Conservation (phyloP, 1,284 basidiomycete genomes). For the Cutaneotrichosporon arboriforme region DNA sequence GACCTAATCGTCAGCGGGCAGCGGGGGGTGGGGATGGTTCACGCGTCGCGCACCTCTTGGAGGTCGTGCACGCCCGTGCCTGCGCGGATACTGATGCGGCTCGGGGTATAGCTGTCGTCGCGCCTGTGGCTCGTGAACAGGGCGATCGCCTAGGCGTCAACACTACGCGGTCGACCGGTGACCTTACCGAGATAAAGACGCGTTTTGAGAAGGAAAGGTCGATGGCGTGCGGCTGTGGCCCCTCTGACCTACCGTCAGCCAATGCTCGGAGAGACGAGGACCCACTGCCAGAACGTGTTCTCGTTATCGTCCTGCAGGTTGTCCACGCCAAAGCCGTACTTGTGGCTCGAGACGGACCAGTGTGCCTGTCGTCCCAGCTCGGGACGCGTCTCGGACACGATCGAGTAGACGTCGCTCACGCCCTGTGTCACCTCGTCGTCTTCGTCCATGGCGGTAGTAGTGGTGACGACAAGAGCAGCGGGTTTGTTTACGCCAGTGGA, state of each 20-base stretch:
- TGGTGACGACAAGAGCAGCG: background rate
- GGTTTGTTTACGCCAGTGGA: background rate
- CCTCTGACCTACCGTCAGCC: conserved; percentile 69
- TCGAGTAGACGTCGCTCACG: background rate
- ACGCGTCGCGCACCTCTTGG: conserved; percentile 59
- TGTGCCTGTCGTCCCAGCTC: conserved; percentile 60
- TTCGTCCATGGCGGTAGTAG: conserved; percentile 4
- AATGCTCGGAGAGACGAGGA: conserved; percentile 17
- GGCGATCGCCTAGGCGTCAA: conserved; percentile 70
- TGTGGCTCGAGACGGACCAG: conserved; percentile 96
- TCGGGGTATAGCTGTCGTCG: conserved; percentile 97
- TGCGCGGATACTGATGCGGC: conserved; percentile 79
- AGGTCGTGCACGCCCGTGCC: conserved; percentile 89
- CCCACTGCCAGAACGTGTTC: conserved; percentile 97
- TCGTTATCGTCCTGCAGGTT: conserved; percentile 83
- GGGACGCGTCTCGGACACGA: conserved; percentile 11
- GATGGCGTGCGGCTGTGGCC: conserved; percentile 93
- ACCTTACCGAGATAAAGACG: conserved; percentile 73
- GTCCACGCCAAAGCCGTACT: conserved; percentile 92
- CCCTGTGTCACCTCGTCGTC: background rate
- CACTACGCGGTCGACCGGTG: conserved; percentile 48
- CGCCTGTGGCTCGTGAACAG: conserved; percentile 77
- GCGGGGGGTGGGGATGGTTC: too few relatives aligned
- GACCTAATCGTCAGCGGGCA: conserved; percentile 47
- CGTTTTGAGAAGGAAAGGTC: conserved; percentile 89